Conservation (phyloP, 768 basidiomycete genomes). For the Mycena pura region DNA sequence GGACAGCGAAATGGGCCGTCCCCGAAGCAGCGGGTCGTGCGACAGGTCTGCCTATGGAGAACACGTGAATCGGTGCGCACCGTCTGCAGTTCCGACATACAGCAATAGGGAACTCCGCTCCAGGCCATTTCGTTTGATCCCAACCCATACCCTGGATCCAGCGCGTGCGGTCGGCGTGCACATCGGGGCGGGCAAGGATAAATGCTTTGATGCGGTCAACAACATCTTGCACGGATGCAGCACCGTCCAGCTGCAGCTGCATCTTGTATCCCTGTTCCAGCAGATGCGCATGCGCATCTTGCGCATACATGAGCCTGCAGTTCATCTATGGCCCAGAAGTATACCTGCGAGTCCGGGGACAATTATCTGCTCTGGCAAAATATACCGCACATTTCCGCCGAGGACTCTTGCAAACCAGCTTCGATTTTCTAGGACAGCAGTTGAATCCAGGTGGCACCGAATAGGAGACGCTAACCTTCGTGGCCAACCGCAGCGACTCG, state of each 20-base stretch:
- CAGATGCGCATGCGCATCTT: conserved; percentile 87
- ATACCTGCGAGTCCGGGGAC: conserved; percentile 79
- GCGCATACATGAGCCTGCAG: background rate
- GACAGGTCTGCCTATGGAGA: conserved; percentile 73
- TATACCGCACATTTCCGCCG: conserved; percentile 14
- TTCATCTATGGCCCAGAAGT: background rate
- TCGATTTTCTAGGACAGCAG: conserved; percentile 7
- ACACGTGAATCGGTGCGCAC: background rate
- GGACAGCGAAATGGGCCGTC: conserved; percentile 72
- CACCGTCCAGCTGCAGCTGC: conserved; percentile 67
- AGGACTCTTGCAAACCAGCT: conserved; percentile 3
- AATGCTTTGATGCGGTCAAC: conserved; percentile 65
- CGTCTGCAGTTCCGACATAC: conserved; percentile 46
- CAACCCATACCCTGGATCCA: conserved; percentile 93
- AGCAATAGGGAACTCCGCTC: conserved; percentile 70
- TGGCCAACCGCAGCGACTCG: conserved; percentile 56
- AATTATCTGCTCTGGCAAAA: conserved; percentile 50
- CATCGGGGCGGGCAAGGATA: conserved; percentile 62
- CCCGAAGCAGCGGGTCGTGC: conserved; percentile 67
- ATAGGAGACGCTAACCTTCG: conserved; percentile 45
- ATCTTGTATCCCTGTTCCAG: conserved; percentile 75
- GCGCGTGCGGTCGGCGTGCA: conserved; percentile 53
- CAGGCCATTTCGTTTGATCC: conserved; percentile 88
- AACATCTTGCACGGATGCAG: conserved; percentile 67
- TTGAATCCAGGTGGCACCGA: background rate